Evolutionary conservation across 192 early-diverging fungal species (phyloP).

Genomic region (Coemansia sp.): DNA sequence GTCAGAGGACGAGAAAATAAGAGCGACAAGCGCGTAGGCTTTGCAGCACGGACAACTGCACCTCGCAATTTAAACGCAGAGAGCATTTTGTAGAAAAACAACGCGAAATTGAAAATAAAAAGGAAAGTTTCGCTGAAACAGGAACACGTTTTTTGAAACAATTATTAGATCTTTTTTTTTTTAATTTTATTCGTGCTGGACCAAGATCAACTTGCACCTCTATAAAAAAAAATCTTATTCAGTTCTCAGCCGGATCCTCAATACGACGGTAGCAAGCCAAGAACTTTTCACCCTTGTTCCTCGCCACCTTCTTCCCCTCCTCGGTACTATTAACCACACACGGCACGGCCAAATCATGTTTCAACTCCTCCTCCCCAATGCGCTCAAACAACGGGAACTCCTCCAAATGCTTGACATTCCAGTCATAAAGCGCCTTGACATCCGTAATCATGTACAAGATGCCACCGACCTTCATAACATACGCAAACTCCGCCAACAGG

Average conservation of each 20-base stretch:
- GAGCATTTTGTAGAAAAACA: too few relatives aligned
- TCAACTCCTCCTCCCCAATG: constrained; percentile 71
- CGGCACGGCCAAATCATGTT: constrained; percentile 79
- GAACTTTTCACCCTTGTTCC: constrained; percentile 95
- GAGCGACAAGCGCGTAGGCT: too few relatives aligned
- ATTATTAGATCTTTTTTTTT: too few relatives aligned
- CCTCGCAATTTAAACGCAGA: too few relatives aligned
- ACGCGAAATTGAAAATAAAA: too few relatives aligned
- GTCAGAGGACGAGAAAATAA: too few relatives aligned
- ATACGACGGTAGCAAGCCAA: constrained; percentile 82
- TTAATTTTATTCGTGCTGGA: too few relatives aligned
- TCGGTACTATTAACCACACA: constrained; percentile 89
- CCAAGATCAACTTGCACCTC: too few relatives aligned
- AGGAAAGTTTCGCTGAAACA: too few relatives aligned
- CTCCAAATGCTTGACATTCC: constrained; percentile 96
- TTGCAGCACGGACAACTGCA: too few relatives aligned
- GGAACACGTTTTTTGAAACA: too few relatives aligned
- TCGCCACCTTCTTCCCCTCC: constrained; percentile 96
- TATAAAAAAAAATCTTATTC: too few relatives aligned
- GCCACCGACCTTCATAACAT: constrained; percentile 82
- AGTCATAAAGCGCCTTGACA: constrained; percentile 83
- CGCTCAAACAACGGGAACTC: constrained; percentile 92
- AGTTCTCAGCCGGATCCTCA: constrained; percentile 57
- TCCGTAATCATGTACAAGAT: constrained; percentile 97
- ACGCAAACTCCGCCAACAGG: constrained; percentile 96